Percentiles rank a stretch among this genome's conserved stretches.
These are phyloP conservation scores for Aspergillus sclerotialis DNA, from an alignment of 2,329 filamentous ascomycete genomes.

Conservation along the genomic window DNA sequence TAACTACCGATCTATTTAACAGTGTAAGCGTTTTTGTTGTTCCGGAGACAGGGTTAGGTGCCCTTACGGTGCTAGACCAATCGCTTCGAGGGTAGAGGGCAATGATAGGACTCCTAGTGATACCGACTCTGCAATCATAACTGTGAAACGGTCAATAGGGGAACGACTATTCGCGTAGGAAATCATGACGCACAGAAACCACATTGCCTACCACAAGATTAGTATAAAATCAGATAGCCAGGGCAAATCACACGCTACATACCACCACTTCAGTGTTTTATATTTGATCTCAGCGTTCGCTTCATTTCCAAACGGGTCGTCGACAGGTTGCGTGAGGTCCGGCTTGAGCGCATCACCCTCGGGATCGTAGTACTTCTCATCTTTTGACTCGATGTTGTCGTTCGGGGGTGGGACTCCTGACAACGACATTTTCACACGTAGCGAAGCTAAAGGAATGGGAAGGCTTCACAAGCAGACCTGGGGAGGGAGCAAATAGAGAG, in stretches of 20 bases:
- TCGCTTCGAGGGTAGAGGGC: conserved; percentile 42
- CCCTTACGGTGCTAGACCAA: conserved; percentile 46
- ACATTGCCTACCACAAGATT: conserved; percentile 22
- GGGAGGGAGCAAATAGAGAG: too few species aligned
- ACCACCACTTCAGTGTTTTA: conserved; percentile 39
- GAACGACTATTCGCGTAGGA: background rate
- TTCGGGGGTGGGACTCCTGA: conserved; percentile 5
- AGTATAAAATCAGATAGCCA: conserved; percentile 30
- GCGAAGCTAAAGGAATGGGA: too few species aligned
- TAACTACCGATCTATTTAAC: conserved; percentile 39
- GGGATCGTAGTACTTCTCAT: conserved; percentile 5
- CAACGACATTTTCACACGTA: conserved; percentile 2
- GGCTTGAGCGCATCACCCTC: conserved; percentile 9
- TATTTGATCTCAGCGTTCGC: conserved; percentile 38
- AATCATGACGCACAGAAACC: conserved; percentile 24
- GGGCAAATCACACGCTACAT: conserved; percentile 1
- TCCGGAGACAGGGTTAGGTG: background rate
- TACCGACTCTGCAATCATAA: conserved; percentile 52
- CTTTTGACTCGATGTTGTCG: conserved; percentile 9
- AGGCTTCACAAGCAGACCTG: too few species aligned
- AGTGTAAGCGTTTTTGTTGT: background rate
- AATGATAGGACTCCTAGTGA: conserved; percentile 51
- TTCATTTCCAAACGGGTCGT: conserved; percentile 28
- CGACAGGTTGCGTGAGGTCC: conserved; percentile 4
- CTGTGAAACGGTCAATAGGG: conserved; percentile 10